Evolutionary conservation across 2,329 filamentous ascomycete genomes (phyloP).

Genomic region (Shiraia sp.): DNA sequence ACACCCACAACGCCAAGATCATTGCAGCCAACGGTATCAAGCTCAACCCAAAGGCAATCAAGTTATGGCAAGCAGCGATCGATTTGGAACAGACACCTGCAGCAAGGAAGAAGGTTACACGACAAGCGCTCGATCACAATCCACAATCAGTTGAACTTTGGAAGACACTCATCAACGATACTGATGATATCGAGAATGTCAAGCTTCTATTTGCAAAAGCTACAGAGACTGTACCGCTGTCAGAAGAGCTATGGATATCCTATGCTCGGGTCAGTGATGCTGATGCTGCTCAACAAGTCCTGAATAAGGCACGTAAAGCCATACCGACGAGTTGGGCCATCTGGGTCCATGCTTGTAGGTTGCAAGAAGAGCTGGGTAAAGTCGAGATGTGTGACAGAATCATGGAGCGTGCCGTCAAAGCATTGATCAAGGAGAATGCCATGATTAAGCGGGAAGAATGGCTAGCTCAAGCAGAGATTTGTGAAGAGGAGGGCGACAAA

Average conservation of each 20-base stretch:
- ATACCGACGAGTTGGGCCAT: constrained; percentile 92
- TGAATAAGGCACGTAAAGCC: constrained; percentile 93
- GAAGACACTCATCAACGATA: constrained; percentile 96
- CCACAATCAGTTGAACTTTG: constrained; percentile 95
- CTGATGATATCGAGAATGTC: constrained; percentile 87
- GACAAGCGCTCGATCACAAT: constrained; percentile 88
- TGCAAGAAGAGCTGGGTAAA: constrained; percentile 88
- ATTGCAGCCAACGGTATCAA: constrained; percentile 94
- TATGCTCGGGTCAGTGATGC: constrained; percentile 86
- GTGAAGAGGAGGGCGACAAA: constrained; percentile 86
- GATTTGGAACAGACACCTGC: constrained; percentile 80
- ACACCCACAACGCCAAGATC: constrained; percentile 90
- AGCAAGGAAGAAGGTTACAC: constrained; percentile 89
- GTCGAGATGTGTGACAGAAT: constrained; percentile 76
- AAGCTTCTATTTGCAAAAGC: constrained; percentile 89
- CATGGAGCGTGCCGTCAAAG: constrained; percentile 91
- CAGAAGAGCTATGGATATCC: constrained; percentile 93
- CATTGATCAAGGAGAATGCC: constrained; percentile 84
- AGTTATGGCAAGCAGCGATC: constrained; percentile 95
- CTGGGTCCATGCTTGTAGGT: constrained; percentile 90
- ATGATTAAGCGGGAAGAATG: constrained; percentile 98
- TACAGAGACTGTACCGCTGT: constrained; percentile 90
- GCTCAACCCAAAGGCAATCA: constrained; percentile 84
- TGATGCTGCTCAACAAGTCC: constrained; percentile 89
- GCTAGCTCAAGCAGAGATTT: constrained; percentile 93